phyloP scores from a whole-genome alignment of 495 filamentous ascomycete genomes.

The Neurospora africana region DNA sequence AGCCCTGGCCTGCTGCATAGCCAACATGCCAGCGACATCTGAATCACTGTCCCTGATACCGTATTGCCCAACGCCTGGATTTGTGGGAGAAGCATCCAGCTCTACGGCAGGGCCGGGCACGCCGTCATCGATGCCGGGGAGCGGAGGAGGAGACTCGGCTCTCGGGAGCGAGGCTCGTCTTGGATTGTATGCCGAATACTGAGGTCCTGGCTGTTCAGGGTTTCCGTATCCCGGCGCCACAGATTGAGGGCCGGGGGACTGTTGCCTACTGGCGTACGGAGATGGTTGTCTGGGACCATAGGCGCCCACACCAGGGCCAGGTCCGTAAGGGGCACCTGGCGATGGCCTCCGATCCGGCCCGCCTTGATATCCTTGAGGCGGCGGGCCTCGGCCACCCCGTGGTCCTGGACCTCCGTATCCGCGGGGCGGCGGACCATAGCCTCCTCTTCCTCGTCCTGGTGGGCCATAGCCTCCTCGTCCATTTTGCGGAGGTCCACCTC shows the following conservation, averaged over 20 bases:
- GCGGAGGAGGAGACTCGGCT: conserved; percentile 54
- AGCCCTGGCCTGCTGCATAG: conserved; percentile 49
- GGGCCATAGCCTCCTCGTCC: conserved; percentile 32
- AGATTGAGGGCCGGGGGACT: conserved; percentile 21
- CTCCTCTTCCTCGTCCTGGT: conserved; percentile 33
- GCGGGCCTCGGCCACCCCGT: conserved; percentile 42
- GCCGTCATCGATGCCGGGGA: conserved; percentile 42
- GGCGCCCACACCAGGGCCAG: conserved; percentile 20
- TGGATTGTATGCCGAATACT: conserved; percentile 34
- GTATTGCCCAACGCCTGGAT: conserved; percentile 39
- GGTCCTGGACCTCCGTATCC: conserved; percentile 45
- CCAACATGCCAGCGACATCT: conserved; percentile 58
- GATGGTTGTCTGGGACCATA: conserved; percentile 17
- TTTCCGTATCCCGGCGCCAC: conserved; percentile 30
- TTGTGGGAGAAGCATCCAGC: conserved; percentile 62
- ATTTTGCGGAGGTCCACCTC: conserved; percentile 25
- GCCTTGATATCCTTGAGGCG: conserved; percentile 42
- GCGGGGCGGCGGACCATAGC: conserved; percentile 42
- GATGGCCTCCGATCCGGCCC: conserved; percentile 33
- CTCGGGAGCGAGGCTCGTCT: conserved; percentile 33
- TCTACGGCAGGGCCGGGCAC: conserved; percentile 66
- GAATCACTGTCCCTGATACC: conserved; percentile 54
- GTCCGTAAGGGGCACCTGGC: conserved; percentile 34
- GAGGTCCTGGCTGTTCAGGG: conserved; percentile 21
- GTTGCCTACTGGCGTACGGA: not conserved